Evolutionary conservation across 306 rosid genomes (phyloP), one percentile per base, ranked within the genome.

Genomic region (Erythrophleum fordii): DNA sequence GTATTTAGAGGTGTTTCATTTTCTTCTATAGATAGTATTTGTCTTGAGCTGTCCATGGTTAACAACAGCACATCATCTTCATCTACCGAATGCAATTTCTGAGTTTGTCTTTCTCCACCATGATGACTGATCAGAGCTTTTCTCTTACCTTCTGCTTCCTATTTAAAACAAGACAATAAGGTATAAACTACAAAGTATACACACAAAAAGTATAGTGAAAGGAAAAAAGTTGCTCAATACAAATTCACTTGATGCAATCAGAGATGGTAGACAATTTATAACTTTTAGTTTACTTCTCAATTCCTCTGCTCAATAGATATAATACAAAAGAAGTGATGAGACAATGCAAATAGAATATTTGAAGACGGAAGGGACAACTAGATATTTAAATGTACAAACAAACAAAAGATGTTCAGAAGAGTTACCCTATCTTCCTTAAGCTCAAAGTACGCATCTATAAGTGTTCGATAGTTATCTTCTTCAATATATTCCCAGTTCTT

Each of bases 401-500:
- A 75, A 68, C 34, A 42, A 62, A 76, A 72, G 69, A 72, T 53
- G 66, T 51, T 51, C 48, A 52, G 34, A 81, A 26, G 26, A 46
- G 53, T 42, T 22, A 94, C 98, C 97, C 89, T 85, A 26, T 82
- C 77, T 45, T 91, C 90, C 82, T 83, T 83, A 1, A 25, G 67
- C 78, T 95, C 97, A 83, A 90, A 95, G 82, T 87, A 92, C 25
- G 97, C 91, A 29, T 92, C 97, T 34, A 87, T 4, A 10, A 95
- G 90, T 16, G 89, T 75, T 69, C 87, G 84, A 79, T 88, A 95
- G 72, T 95, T 93, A 85, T 90, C 95, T 26, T 89, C 92, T 85
- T 86, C 94, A 77, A 95, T 90, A 25, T 82, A 87, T 26, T 89
- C 85, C 97, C 97, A 95, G 2, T 87, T 85, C 20, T 45, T 58